These are phyloP conservation scores for Solanum gracilifrons DNA, from an alignment of 257 asterid species.

Conservation along the genomic window DNA sequence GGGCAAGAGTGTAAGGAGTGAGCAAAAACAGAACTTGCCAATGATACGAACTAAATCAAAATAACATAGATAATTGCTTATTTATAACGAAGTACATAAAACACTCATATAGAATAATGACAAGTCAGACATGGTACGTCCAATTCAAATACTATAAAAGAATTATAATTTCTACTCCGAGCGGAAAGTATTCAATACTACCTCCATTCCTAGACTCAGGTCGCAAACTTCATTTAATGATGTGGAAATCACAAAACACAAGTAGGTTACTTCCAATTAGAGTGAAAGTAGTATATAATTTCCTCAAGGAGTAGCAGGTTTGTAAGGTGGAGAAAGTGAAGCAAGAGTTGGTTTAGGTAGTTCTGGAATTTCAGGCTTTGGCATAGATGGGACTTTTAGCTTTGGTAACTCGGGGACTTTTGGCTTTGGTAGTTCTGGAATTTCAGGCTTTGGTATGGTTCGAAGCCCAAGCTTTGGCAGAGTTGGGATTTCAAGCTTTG, in stretches of 20 bases:
- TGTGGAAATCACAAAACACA: background rate
- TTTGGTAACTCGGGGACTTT: background rate
- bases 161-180: background rate
- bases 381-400: background rate
- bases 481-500: background rate
- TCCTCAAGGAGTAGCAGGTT: background rate
- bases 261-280: background rate
- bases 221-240: background rate
- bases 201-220: background rate
- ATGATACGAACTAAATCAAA: background rate
- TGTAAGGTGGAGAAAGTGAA: background rate
- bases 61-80: background rate
- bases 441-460: slow-evolving; percentile 2
- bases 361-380: background rate
- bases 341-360: background rate
- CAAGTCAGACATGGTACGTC: background rate
- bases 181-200: background rate
- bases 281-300: background rate
- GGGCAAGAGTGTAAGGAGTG: background rate
- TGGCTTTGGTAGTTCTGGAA: background rate
- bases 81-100: background rate
- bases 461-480: slow-evolving; percentile 4
- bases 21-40: background rate
- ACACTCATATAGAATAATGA: background rate
- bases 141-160: background rate